A percentile compares a stretch with the other conserved stretches of the same genome.
phyloP scores from a whole-genome alignment of 192 early-diverging fungal genomes.

The Coemansia sp. region DNA sequence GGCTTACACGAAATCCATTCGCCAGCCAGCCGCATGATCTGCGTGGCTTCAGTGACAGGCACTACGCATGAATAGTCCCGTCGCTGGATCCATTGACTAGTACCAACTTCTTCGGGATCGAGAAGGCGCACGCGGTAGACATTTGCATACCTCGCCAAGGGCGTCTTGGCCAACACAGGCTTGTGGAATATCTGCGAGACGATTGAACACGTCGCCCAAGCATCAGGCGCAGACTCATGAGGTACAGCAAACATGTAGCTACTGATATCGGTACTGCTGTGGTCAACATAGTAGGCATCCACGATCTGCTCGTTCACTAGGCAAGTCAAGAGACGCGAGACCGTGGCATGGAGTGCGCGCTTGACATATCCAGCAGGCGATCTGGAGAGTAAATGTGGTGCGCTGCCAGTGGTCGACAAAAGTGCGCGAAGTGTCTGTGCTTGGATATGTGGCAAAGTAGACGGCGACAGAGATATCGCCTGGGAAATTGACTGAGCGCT shows the following conservation, averaged over 20 bases:
- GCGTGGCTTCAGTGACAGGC: constrained; percentile 27
- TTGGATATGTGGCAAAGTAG: background rate
- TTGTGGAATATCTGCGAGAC: constrained; percentile 24
- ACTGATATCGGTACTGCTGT: constrained; percentile 20
- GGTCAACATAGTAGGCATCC: constrained; percentile 47
- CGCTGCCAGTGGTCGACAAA: constrained; percentile 9
- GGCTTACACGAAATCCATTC: constrained; percentile 45
- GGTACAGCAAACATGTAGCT: constrained; percentile 30
- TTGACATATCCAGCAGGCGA: constrained; percentile 29
- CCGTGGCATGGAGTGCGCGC: constrained; percentile 59
- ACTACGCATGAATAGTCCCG: background rate
- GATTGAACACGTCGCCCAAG: constrained; percentile 27
- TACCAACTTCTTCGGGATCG: constrained; percentile 54
- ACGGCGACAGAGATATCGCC: background rate
- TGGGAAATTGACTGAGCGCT: background rate
- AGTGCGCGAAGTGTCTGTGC: constrained; percentile 18
- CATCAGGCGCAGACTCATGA: constrained; percentile 22
- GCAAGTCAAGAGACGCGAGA: constrained; percentile 63
- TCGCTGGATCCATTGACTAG: constrained; percentile 30
- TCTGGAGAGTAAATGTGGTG: constrained; percentile 21
- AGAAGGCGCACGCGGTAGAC: constrained; percentile 28
- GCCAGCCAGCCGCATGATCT: constrained; percentile 57
- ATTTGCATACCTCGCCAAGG: background rate
- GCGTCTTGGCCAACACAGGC: constrained; percentile 22
- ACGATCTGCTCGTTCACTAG: constrained; percentile 62